Conservation (phyloP, 1,284 basidiomycete genomes). For the Cutaneotrichosporon daszewskae region DNA sequence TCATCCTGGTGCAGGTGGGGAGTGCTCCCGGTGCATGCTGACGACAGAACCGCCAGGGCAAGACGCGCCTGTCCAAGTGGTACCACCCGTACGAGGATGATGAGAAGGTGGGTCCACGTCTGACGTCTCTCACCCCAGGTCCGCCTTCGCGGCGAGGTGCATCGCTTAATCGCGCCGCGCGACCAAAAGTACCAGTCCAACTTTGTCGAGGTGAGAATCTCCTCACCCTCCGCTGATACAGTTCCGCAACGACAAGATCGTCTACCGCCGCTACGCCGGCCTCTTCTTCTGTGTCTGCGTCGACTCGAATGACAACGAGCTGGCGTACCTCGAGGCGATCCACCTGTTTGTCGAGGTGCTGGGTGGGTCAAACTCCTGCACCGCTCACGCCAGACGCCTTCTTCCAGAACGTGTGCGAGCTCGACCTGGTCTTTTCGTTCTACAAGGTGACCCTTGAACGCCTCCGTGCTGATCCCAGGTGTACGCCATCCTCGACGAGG, state of each 20-base stretch:
- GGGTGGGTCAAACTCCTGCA: slow-evolving; percentile 54
- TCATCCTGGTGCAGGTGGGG: slow-evolving; percentile 80
- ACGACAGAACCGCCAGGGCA: slow-evolving; percentile 87
- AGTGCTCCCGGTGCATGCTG: neutral
- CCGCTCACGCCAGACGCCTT: slow-evolving; percentile 67
- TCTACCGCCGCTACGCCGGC: slow-evolving; percentile 92
- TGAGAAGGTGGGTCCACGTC: slow-evolving; percentile 67
- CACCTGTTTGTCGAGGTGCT: slow-evolving; percentile 98
- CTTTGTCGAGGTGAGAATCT: slow-evolving; percentile 79
- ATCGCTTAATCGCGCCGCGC: slow-evolving; percentile 87
- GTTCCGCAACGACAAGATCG: slow-evolving; percentile 93
- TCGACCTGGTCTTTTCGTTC: slow-evolving; percentile 96
- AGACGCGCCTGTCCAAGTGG: slow-evolving; percentile 95
- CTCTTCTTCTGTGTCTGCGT: slow-evolving; percentile 98
- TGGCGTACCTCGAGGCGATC: slow-evolving; percentile 94
- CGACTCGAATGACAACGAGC: slow-evolving; percentile 95
- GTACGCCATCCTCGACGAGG: slow-evolving; percentile 95
- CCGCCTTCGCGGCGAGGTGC: slow-evolving; percentile 87
- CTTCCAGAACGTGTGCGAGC: slow-evolving; percentile 96
- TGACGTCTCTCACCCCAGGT: slow-evolving; percentile 54
- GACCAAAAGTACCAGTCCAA: slow-evolving; percentile 99
- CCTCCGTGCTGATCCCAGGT: slow-evolving; percentile 55
- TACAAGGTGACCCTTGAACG: slow-evolving; percentile 67
- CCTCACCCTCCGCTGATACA: slow-evolving; percentile 39
- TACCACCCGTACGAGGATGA: slow-evolving; percentile 94